Evolutionary conservation across 2,329 filamentous ascomycete genomes (phyloP), one percentile per base, ranked within the genome.

Genomic region (Clarireedia sp.): DNA sequence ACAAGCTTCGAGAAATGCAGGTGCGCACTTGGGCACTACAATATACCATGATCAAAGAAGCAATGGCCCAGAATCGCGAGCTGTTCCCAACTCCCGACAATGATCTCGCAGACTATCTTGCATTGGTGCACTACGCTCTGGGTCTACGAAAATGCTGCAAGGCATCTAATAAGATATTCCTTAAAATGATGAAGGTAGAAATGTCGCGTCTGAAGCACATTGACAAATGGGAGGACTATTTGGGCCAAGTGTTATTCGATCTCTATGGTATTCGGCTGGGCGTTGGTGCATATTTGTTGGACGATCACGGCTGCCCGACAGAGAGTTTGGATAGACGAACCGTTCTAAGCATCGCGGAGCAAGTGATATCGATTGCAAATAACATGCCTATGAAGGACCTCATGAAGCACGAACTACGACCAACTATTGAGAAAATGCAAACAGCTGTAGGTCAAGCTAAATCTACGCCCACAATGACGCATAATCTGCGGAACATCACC

Each of bases 351-450:
- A 79, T 96, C 48, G 82, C 96, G 10, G 88, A 95, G 59, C 88
- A 91, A 66, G 81, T 97, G 38, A 86, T 95, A 66, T 76, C 82
- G 37, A 83, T 96, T 56, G 89, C 89, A 2, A 85, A 86, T 49
- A 85, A 87, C 59, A 86, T 96, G 76, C 85, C 89, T 21, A 87
- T 95, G 74, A 95, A 92, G 65, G 94, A 97, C 62, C 74, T 97
- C 17, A 81, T 90, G 16, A 97, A 95, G 69, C 94, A 90, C 16
- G 90, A 97, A 55, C 76, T 99, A 53, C 95, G 92, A 68, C 82
- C 79, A 16, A 90, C 90, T 0, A 94, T 99, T 57, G 94, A 99
- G 57, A 90, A 91, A 63, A 89, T 99, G 72, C 91, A 97, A 68
- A 85, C 89, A 62, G 86, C 89, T 5, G 86, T 97, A 53, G 90